Conservation (phyloP, 257 asterid species). For the Capsicum rhomboideum region DNA sequence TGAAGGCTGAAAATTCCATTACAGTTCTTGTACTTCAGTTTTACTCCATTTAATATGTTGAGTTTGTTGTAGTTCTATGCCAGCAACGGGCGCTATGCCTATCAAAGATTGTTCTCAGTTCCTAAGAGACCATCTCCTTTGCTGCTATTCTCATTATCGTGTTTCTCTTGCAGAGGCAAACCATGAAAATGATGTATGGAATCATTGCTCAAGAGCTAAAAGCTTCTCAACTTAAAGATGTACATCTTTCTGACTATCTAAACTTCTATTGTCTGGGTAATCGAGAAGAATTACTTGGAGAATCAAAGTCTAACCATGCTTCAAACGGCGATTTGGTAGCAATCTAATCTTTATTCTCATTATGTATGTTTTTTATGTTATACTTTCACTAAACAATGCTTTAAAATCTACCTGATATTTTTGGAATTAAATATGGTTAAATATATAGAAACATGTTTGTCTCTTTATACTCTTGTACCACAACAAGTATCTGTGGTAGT, state of each 20-base stretch:
- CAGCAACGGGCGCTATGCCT: not conserved
- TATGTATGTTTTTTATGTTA: not conserved
- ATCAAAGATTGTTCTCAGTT: not conserved
- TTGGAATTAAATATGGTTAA: not conserved
- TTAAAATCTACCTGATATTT: not conserved
- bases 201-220: conserved; percentile 33
- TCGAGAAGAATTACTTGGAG: conserved; percentile 29
- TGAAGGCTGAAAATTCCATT: not conserved
- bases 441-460: not conserved
- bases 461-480: not conserved
- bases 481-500: not conserved
- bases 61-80: not conserved
- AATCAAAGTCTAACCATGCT: conserved; percentile 4
- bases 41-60: not conserved
- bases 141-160: not conserved
- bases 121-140: not conserved
- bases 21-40: not conserved
- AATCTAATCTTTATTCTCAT: not conserved
- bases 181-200: conserved; percentile 49
- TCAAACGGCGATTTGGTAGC: conserved; percentile 31
- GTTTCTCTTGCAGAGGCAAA: conserved; percentile 42
- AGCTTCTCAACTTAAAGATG: conserved; percentile 17
- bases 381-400: not conserved
- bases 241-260: conserved; percentile 34
- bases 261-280: conserved; percentile 51